Conservation (phyloP, 495 filamentous ascomycete species). For the Penicillium arizonense region DNA sequence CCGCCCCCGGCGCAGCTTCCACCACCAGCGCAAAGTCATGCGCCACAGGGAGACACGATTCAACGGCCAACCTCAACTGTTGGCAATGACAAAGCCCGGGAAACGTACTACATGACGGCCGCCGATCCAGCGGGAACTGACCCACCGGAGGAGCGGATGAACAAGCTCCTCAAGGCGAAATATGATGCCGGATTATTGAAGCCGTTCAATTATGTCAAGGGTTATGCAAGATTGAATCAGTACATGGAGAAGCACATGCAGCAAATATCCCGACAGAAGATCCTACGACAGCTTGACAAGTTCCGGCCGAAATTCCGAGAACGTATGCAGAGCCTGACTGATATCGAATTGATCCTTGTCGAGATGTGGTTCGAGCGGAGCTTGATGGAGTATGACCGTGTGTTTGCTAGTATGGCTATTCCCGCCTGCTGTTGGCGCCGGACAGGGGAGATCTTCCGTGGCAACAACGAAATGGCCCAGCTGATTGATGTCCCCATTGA, state of each 20-base stretch:
- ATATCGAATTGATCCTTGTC: conserved; percentile 87
- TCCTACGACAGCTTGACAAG: conserved; percentile 82
- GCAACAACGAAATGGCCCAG: conserved; percentile 98
- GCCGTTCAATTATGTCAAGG: conserved; percentile 97
- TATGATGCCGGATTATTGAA: conserved; percentile 91
- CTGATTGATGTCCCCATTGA: conserved; percentile 93
- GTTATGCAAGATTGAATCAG: conserved; percentile 80
- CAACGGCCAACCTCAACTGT: conserved; percentile 57
- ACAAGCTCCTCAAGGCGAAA: conserved; percentile 90
- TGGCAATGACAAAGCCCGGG: conserved; percentile 77
- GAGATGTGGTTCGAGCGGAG: conserved; percentile 99
- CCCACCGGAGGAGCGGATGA: conserved; percentile 90
- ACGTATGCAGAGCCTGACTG: conserved; percentile 84
- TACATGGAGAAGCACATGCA: conserved; percentile 91
- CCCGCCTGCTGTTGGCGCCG: conserved; percentile 97
- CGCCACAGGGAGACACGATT: conserved; percentile 54
- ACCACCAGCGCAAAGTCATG: conserved; percentile 39
- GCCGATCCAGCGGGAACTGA: conserved; percentile 92
- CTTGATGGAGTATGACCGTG: conserved; percentile 94
- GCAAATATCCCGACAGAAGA: conserved; percentile 75
- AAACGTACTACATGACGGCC: conserved; percentile 93
- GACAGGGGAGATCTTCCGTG: conserved; percentile 95
- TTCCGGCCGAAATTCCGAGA: conserved; percentile 96
- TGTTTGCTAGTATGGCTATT: conserved; percentile 98
- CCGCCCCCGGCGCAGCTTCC: conserved; percentile 36